Evolutionary conservation across 495 filamentous ascomycete species (phyloP).

Genomic region (Lasiosphaeria hispida): DNA sequence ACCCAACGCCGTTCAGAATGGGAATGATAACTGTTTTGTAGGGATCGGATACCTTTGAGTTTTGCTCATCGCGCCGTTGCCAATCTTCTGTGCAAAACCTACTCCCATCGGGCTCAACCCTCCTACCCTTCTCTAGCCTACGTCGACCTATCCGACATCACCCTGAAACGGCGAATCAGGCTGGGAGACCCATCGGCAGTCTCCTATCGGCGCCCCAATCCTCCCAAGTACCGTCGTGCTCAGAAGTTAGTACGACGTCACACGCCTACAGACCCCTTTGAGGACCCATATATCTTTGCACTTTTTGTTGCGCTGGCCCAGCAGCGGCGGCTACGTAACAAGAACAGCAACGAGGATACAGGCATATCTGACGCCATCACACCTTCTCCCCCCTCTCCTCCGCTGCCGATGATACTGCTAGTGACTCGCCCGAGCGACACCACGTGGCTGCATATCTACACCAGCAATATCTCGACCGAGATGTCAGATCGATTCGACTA

Average conservation of each 20-base stretch:
- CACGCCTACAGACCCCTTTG: background rate
- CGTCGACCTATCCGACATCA: background rate
- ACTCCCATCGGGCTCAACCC: background rate
- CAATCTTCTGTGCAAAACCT: background rate
- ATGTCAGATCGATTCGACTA: background rate
- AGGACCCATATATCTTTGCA: background rate
- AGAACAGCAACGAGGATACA: too few species aligned
- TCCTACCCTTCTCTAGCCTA: background rate
- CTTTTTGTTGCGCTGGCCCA: background rate
- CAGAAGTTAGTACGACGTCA: background rate
- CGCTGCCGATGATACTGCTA: too few species aligned
- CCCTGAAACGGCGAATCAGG: background rate
- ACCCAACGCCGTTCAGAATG: too few species aligned
- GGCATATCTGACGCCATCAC: too few species aligned
- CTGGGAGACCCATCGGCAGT: too few species aligned
- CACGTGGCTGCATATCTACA: background rate
- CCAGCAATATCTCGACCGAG: background rate
- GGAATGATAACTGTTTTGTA: too few species aligned
- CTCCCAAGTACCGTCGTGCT: background rate
- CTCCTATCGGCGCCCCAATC: too few species aligned
- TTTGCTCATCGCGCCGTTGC: background rate
- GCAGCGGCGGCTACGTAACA: background rate
- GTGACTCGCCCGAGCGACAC: background rate
- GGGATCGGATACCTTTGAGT: too few species aligned
- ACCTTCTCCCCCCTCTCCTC: too few species aligned